Conservation (phyloP, 1,284 basidiomycete species). For the Rhodotorula mucilaginosa region DNA sequence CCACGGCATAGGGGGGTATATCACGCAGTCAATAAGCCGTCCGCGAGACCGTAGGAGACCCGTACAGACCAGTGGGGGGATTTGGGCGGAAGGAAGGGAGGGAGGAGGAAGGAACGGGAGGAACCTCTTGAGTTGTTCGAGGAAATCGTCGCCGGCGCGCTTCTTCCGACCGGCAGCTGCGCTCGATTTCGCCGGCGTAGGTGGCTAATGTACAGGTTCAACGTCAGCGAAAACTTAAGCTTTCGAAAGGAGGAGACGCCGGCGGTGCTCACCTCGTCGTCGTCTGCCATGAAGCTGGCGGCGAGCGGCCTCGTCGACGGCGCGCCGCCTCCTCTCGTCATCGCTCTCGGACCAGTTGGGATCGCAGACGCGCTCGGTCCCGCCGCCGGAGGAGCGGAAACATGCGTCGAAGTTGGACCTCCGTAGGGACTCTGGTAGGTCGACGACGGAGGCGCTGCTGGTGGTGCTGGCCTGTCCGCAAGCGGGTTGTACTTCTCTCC, state of each 20-base stretch:
- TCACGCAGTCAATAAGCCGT: slow-evolving; percentile 1
- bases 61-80: not conserved
- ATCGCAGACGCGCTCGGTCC: not conserved
- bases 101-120: slow-evolving; percentile 10
- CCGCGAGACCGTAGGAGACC: not conserved
- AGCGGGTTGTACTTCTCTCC: slow-evolving; percentile 34
- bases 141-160: slow-evolving; percentile 85
- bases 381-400: not conserved
- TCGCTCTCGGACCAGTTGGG: slow-evolving; percentile 18
- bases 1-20: too few species aligned
- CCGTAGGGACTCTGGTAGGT: slow-evolving; percentile 3
- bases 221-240: slow-evolving; percentile 35
- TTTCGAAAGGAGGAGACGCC: slow-evolving; percentile 45
- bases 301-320: slow-evolving; percentile 49
- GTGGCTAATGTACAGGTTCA: not conserved
- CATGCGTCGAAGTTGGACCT: slow-evolving; percentile 4
- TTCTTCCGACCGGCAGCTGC: slow-evolving; percentile 67
- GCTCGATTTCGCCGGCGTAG: slow-evolving; percentile 1
- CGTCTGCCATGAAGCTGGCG: slow-evolving; percentile 41
- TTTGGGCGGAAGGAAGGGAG: not conserved
- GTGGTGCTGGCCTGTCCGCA: slow-evolving; percentile 6
- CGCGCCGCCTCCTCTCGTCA: not conserved
- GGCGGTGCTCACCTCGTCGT: slow-evolving; percentile 45
- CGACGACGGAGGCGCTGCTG: not conserved
- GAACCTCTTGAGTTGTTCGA: slow-evolving; percentile 88